Conservation (phyloP, 441 rosid species). For the Brassica balearica region DNA sequence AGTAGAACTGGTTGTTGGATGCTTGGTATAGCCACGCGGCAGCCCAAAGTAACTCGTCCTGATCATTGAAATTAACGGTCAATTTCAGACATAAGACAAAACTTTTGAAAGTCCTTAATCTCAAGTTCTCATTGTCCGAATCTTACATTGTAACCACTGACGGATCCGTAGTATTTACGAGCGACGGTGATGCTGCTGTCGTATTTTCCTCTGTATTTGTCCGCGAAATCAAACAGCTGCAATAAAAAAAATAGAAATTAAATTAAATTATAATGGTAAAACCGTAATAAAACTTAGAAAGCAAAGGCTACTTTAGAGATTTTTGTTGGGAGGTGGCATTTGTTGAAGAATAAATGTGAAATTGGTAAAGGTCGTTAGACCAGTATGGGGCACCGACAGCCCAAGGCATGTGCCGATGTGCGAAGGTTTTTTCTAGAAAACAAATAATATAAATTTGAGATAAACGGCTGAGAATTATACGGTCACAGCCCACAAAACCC, state of each 20-base stretch:
- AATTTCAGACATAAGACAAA: background rate
- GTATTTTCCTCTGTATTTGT: constrained; percentile 91
- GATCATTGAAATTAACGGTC: constrained; percentile 13
- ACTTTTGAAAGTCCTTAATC: too few relatives aligned
- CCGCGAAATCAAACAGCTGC: constrained; percentile 85
- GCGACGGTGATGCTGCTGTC: constrained; percentile 83
- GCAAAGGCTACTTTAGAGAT: background rate
- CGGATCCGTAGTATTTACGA: constrained; percentile 71
- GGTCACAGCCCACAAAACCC: constrained; percentile 35
- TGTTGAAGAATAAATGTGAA: background rate
- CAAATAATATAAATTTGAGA: background rate
- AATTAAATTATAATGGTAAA: constrained; percentile 16
- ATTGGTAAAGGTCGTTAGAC: background rate
- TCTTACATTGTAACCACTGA: constrained; percentile 73
- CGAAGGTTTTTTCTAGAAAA: constrained; percentile 14
- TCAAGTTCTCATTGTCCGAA: background rate
- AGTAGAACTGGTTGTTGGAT: constrained; percentile 65
- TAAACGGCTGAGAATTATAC: background rate
- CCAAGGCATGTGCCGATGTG: constrained; percentile 35
- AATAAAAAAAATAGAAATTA: background rate
- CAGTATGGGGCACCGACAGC: constrained; percentile 42
- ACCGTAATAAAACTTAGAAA: background rate
- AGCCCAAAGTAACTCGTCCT: constrained; percentile 79
- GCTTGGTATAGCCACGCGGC: constrained; percentile 93
- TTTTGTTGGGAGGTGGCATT: background rate